Percentiles rank a stretch among this genome's conserved stretches.
These are phyloP conservation scores for Boletus edulis DNA, from an alignment of 768 basidiomycete genomes.

Conservation along the genomic window DNA sequence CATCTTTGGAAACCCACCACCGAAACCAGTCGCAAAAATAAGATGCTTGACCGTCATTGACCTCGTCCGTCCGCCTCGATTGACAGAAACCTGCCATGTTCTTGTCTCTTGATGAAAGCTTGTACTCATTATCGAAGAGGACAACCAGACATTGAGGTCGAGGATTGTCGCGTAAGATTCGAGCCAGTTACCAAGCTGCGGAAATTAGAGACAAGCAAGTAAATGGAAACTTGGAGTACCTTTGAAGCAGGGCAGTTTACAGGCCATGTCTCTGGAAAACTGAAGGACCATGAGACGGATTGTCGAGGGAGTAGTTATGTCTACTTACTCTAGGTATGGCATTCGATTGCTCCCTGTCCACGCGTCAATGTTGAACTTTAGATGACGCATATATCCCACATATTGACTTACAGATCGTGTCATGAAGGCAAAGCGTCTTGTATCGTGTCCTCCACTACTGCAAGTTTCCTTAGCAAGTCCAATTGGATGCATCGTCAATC, in stretches of 20 bases:
- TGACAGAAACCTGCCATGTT: slow-evolving; percentile 43
- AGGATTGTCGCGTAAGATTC: slow-evolving; percentile 56
- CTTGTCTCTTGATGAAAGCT: slow-evolving; percentile 33
- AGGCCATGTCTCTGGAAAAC: slow-evolving; percentile 56
- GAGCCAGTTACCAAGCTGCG: slow-evolving; percentile 59
- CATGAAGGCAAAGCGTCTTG: slow-evolving; percentile 50
- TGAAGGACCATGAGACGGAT: slow-evolving; percentile 14
- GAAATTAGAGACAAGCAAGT: not conserved
- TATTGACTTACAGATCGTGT: slow-evolving; percentile 41
- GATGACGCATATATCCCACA: slow-evolving; percentile 1
- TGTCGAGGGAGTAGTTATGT: not conserved
- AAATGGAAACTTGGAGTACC: slow-evolving; percentile 22
- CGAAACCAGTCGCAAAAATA: slow-evolving; percentile 54
- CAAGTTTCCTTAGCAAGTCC: slow-evolving; percentile 2
- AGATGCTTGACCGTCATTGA: slow-evolving; percentile 46
- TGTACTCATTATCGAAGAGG: slow-evolving; percentile 37
- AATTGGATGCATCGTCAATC: not conserved
- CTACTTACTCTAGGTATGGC: slow-evolving; percentile 51
- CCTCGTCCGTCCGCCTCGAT: slow-evolving; percentile 29
- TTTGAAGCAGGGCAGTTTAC: slow-evolving; percentile 49
- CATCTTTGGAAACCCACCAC: slow-evolving; percentile 44
- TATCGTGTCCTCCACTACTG: slow-evolving; percentile 49
- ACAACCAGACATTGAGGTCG: slow-evolving; percentile 63
- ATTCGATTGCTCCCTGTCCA: slow-evolving; percentile 48
- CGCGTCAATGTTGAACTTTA: not conserved